Conservation (phyloP, 306 rosid species). For the Fragaria vesca region DNA sequence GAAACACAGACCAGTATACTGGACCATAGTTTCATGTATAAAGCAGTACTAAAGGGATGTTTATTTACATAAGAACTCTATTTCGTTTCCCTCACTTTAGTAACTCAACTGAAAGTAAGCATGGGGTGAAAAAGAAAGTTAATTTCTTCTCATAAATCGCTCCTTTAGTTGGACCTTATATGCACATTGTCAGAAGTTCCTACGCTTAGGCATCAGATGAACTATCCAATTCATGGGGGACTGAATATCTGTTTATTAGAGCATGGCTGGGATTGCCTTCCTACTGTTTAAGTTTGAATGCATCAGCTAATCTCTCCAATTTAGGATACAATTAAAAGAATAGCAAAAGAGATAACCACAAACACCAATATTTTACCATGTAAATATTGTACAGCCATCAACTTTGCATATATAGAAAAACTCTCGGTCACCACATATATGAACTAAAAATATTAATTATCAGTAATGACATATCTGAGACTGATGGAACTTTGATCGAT, state of each 20-base stretch:
- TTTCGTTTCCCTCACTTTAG: not conserved
- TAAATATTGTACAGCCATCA: not conserved
- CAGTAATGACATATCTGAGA: not conserved
- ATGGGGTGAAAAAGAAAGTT: not conserved
- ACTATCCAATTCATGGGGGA: constrained; percentile 7
- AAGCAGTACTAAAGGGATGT: not conserved
- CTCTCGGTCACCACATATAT: not conserved
- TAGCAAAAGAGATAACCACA: not conserved
- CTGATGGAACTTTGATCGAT: not conserved
- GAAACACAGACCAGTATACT: not conserved
- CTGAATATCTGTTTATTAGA: not conserved
- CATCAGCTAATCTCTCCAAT: not conserved
- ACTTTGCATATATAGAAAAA: not conserved
- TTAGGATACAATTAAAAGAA: not conserved
- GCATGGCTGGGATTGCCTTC: not conserved
- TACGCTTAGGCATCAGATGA: not conserved
- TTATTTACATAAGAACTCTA: not conserved
- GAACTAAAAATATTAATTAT: not conserved
- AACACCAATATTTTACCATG: not conserved
- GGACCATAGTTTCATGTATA: not conserved
- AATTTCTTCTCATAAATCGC: not conserved
- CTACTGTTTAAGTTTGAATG: constrained; percentile 1
- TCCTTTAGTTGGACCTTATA: not conserved
- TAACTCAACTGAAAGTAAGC: not conserved
- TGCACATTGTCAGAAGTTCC: constrained; percentile 1